phyloP scores from a whole-genome alignment of 345 rosid genomes.

The Lumnitzera littorea region DNA sequence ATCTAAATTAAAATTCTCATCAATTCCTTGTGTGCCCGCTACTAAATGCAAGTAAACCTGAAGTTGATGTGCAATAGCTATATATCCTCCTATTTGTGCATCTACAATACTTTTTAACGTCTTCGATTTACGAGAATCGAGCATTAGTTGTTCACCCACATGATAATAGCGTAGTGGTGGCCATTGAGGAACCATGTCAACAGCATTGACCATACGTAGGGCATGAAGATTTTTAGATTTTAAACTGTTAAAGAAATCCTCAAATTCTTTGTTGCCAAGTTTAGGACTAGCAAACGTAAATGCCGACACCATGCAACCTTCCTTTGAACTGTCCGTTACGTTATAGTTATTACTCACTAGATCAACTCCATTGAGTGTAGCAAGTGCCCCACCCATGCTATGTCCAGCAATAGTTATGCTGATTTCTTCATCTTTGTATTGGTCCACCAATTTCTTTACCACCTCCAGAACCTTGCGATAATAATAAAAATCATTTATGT shows the following conservation, averaged over 20 bases:
- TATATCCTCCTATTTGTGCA: too few species aligned
- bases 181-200: conserved; percentile 5
- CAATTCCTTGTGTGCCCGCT: conserved; percentile 14
- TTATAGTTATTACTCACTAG: conserved; percentile 7
- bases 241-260: too few species aligned
- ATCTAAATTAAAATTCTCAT: conserved; percentile 3
- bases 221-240: conserved; percentile 10
- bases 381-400: conserved; percentile 16
- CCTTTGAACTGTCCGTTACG: too few species aligned
- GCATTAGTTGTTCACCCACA: not conserved
- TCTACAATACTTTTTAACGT: not conserved
- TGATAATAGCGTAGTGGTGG: conserved; percentile 7
- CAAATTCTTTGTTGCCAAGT: too few species aligned
- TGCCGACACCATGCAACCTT: too few species aligned
- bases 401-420: conserved; percentile 13
- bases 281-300: too few species aligned
- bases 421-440: conserved; percentile 31
- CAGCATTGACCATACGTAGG: conserved; percentile 4
- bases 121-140: too few species aligned
- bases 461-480: conserved; percentile 27
- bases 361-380: conserved; percentile 17
- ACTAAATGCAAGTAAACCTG: conserved; percentile 13
- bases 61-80: conserved; percentile 3
- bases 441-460: conserved; percentile 57
- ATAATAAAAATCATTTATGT: too few species aligned